phyloP scores from a whole-genome alignment of 768 basidiomycete genomes.

The Calocybe gangraenosa region DNA sequence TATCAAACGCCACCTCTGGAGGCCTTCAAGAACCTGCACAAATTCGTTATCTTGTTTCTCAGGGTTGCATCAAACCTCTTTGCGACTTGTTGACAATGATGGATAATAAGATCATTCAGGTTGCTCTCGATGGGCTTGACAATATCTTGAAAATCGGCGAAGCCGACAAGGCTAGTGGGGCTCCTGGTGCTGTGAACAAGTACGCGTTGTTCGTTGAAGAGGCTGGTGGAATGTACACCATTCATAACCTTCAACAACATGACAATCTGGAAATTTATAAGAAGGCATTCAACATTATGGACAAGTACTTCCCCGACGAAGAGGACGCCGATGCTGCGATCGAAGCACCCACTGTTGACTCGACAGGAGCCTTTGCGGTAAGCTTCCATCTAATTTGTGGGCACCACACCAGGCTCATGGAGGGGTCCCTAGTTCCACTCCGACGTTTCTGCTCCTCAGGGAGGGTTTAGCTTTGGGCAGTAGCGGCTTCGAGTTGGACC shows the following conservation, averaged over 20 bases:
- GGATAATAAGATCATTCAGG: slow-evolving; percentile 99
- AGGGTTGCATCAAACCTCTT: slow-evolving; percentile 98
- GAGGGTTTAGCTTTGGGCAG: slow-evolving; percentile 93
- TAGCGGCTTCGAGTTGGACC: slow-evolving; percentile 29
- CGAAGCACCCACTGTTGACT: slow-evolving; percentile 69
- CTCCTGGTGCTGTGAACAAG: slow-evolving; percentile 82
- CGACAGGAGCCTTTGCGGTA: slow-evolving; percentile 72
- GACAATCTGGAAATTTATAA: slow-evolving; percentile 99
- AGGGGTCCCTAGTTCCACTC: slow-evolving; percentile 64
- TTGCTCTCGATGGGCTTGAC: slow-evolving; percentile 96
- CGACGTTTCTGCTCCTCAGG: slow-evolving; percentile 84
- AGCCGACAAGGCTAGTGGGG: slow-evolving; percentile 80
- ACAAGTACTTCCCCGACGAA: slow-evolving; percentile 98
- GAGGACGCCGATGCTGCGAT: slow-evolving; percentile 88
- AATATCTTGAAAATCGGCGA: slow-evolving; percentile 98
- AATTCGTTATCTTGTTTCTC: slow-evolving; percentile 95
- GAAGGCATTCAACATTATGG: slow-evolving; percentile 98
- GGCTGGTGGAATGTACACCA: slow-evolving; percentile 97
- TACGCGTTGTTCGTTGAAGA: slow-evolving; percentile 96
- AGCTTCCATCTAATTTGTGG: slow-evolving; percentile 23
- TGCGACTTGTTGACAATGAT: slow-evolving; percentile 96
- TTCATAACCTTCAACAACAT: slow-evolving; percentile 98
- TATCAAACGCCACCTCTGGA: slow-evolving; percentile 98
- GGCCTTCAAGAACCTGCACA: slow-evolving; percentile 94
- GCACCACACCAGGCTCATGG: slow-evolving; percentile 7